Percentiles rank a stretch among this genome's conserved stretches.
Evolutionary conservation across 2,329 filamentous ascomycete genomes (phyloP).

Genomic region (Thermothelomyces thermophilus): DNA sequence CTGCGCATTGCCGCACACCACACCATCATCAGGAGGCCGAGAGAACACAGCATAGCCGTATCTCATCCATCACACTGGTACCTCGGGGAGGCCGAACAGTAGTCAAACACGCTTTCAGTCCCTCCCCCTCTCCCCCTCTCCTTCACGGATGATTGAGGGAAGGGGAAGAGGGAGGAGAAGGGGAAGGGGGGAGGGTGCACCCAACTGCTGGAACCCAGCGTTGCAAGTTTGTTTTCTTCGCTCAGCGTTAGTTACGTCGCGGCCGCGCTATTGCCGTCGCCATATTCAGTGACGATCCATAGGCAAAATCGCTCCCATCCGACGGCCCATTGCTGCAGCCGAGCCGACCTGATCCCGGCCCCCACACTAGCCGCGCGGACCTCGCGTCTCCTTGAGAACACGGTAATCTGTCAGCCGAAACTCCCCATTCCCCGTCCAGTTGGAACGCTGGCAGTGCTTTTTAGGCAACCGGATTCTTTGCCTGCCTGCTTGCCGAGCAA

Average conservation of each 20-base stretch:
- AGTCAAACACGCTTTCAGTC: too few relatives aligned
- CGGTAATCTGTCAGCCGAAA: background rate
- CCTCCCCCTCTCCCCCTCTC: too few relatives aligned
- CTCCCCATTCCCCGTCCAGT: background rate
- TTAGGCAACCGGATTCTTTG: constrained; percentile 3
- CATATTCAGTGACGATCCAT: constrained; percentile 78
- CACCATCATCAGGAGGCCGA: background rate
- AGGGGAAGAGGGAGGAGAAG: too few relatives aligned
- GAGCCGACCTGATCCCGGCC: constrained; percentile 60
- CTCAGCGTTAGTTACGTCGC: too few relatives aligned
- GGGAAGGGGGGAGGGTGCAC: too few relatives aligned
- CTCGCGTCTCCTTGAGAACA: constrained; percentile 44
- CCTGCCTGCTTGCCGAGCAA: background rate
- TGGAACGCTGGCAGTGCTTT: background rate
- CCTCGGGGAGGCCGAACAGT: too few relatives aligned
- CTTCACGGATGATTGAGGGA: too few relatives aligned
- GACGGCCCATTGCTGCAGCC: constrained; percentile 69
- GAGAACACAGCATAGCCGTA: background rate
- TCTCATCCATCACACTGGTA: background rate
- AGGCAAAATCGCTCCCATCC: constrained; percentile 88
- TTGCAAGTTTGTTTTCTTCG: too few relatives aligned
- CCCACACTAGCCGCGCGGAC: constrained; percentile 70
- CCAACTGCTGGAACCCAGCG: too few relatives aligned
- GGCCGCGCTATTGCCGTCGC: background rate
- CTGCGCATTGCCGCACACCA: background rate